These are phyloP conservation scores for Triticum urartu DNA, from an alignment of 176 grass and related monocot species.

Conservation along the genomic window DNA sequence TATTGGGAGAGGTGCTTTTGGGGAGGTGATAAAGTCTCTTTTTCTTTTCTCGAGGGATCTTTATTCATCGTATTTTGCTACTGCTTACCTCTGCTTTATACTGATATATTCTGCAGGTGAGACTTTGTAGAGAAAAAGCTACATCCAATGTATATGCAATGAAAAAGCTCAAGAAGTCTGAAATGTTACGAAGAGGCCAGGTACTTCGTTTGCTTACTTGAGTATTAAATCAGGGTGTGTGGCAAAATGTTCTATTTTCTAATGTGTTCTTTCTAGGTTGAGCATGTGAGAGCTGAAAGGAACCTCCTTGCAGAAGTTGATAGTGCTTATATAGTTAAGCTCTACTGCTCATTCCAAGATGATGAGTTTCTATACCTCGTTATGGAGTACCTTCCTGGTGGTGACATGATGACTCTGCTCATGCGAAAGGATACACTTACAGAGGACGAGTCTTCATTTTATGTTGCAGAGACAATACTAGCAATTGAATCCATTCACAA, in stretches of 20 bases:
- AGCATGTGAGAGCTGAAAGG: slow-evolving; percentile 74
- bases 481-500: slow-evolving; percentile 89
- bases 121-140: slow-evolving; percentile 69
- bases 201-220: slow-evolving; percentile 26
- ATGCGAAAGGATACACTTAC: slow-evolving; percentile 80
- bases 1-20: slow-evolving; percentile 82
- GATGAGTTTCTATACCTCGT: slow-evolving; percentile 67
- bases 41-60: neutral
- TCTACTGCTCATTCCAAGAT: slow-evolving; percentile 87
- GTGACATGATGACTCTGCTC: slow-evolving; percentile 84
- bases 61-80: neutral
- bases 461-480: slow-evolving; percentile 73
- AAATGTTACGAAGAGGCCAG: slow-evolving; percentile 86
- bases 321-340: slow-evolving; percentile 74
- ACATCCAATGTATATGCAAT: slow-evolving; percentile 73
- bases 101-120: slow-evolving; percentile 53
- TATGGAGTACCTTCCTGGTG: slow-evolving; percentile 87
- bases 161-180: slow-evolving; percentile 84
- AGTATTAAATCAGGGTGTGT: neutral
- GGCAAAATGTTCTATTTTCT: neutral
- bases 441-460: slow-evolving; percentile 71
- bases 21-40: slow-evolving; percentile 44
- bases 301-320: slow-evolving; percentile 81
- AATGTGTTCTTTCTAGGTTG: slow-evolving; percentile 52
- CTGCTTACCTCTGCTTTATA: slow-evolving; percentile 20